Evolutionary conservation across 768 basidiomycete species (phyloP).

Genomic region (Mycena venus): DNA sequence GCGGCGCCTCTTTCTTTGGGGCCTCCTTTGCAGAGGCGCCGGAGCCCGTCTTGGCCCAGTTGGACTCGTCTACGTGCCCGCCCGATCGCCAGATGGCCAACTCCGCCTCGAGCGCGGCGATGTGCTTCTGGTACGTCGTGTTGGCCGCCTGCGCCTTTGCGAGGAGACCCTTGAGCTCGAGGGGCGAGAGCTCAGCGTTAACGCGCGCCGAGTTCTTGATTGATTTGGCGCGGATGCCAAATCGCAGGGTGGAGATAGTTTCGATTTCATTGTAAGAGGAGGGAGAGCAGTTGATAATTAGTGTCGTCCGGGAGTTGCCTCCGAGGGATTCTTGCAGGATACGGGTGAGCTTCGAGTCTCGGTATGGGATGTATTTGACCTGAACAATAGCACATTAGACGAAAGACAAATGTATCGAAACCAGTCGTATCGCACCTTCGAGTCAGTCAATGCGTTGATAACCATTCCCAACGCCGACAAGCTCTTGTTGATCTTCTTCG

Average conservation of each 20-base stretch:
- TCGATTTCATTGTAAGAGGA: conserved; percentile 98
- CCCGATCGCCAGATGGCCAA: conserved; percentile 91
- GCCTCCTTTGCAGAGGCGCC: conserved; percentile 66
- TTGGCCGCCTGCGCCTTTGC: conserved; percentile 92
- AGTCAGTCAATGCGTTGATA: conserved; percentile 97
- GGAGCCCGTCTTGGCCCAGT: conserved; percentile 76
- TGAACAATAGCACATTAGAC: conserved; percentile 49
- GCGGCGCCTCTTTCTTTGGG: conserved; percentile 73
- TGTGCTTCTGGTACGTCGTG: conserved; percentile 86
- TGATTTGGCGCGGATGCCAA: conserved; percentile 99
- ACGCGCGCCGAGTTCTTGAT: conserved; percentile 99
- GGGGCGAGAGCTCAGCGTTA: conserved; percentile 96
- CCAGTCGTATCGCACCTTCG: conserved; percentile 74
- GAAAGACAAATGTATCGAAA: not conserved
- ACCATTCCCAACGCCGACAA: conserved; percentile 99
- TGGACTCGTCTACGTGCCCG: conserved; percentile 83
- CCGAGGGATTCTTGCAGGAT: conserved; percentile 99
- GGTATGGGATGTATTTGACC: conserved; percentile 98
- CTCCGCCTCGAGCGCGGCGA: conserved; percentile 92
- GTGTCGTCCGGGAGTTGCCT: conserved; percentile 94
- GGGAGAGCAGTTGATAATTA: conserved; percentile 99
- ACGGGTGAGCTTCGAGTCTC: conserved; percentile 98
- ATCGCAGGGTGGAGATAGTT: conserved; percentile 96
- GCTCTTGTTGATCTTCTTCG: conserved; percentile 99
- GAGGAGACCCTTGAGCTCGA: conserved; percentile 94